These are phyloP conservation scores for Podaxis sp. DNA, from an alignment of 768 basidiomycete species.

Conservation along the genomic window DNA sequence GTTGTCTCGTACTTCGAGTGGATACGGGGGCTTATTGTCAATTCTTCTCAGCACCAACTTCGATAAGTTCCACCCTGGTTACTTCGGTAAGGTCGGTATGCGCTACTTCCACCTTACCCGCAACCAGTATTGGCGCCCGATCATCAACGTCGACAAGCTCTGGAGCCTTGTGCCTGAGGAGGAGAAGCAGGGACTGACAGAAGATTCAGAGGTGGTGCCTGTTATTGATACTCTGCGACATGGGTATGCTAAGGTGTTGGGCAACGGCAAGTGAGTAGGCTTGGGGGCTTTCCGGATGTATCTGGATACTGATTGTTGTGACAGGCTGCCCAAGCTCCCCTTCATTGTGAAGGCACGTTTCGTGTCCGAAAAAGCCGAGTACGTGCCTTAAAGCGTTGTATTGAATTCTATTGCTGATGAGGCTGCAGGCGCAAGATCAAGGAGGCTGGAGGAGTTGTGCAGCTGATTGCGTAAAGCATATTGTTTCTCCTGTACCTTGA, in stretches of 20 bases:
- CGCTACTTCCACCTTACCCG: slow-evolving; percentile 94
- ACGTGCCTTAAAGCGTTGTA: slow-evolving; percentile 24
- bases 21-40: slow-evolving; percentile 6
- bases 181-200: slow-evolving; percentile 77
- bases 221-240: slow-evolving; percentile 86
- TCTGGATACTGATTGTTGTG: neutral
- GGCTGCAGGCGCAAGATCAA: slow-evolving; percentile 69
- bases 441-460: slow-evolving; percentile 92
- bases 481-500: slow-evolving; percentile 25
- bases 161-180: slow-evolving; percentile 87
- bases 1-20: slow-evolving; percentile 27
- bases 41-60: slow-evolving; percentile 75
- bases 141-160: slow-evolving; percentile 98
- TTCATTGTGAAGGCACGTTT: slow-evolving; percentile 99
- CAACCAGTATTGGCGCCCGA: slow-evolving; percentile 89
- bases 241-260: slow-evolving; percentile 93
- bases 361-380: slow-evolving; percentile 87
- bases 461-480: slow-evolving; percentile 75
- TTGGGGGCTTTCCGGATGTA: neutral
- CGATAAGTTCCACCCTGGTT: slow-evolving; percentile 99
- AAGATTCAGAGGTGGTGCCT: slow-evolving; percentile 81
- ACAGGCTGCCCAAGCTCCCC: slow-evolving; percentile 82
- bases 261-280: slow-evolving; percentile 79
- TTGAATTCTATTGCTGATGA: slow-evolving; percentile 5
- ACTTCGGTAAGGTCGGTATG: slow-evolving; percentile 99